Evolutionary conservation across 495 filamentous ascomycete genomes (phyloP), one percentile per base, ranked within the genome.

Genomic region (Parathielavia appendiculata): DNA sequence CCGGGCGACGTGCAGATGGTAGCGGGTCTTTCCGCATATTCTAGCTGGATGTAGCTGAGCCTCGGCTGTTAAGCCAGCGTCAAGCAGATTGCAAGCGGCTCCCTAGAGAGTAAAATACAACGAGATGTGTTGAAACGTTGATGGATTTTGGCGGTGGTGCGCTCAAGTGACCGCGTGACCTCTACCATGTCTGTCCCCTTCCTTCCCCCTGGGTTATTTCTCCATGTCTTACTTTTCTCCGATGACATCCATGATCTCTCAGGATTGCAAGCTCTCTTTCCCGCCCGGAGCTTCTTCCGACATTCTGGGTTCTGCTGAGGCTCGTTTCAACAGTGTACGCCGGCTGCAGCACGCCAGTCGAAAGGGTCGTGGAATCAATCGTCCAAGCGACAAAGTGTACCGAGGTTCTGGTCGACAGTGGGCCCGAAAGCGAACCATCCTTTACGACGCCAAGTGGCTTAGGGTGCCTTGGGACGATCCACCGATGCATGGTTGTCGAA

Each of bases 391-490:
- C 0, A 7, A 5, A 1, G 26, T 23, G 5, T 8, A 44, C 39
- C 52, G 52, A 54, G 52, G 52, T 19, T 36, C 52, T 5, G 5
- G 38, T 39, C 23, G 11, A 16, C 17, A 17, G 10, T 17, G 50
- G 11, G 53, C 23, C 17, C 44, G 32, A 56, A 19, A 1, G 17
- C 20, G 19, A 16, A 44, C 44, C 20, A 26, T 55, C 11, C 26
- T 47, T 46, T 32, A 35, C 20, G 10, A 9, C 23, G 51, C 51
- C 54, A 56, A 48, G 54, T 35, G 26, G n/a, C 34, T 30, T 48
- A 34, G 54, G 43, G 6, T 13, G n/a, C n/a, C n/a, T n/a, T n/a
- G n/a, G n/a, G n/a, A 4, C 32, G 43, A 20, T 30, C 34, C 43
- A 26, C 17, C 3, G 53, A n/a, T 35, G 40, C 52, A 14, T 39